Evolutionary conservation across 2,329 filamentous ascomycete genomes (phyloP), one percentile per base, ranked within the genome.

Genomic region (Alternaria sp.): DNA sequence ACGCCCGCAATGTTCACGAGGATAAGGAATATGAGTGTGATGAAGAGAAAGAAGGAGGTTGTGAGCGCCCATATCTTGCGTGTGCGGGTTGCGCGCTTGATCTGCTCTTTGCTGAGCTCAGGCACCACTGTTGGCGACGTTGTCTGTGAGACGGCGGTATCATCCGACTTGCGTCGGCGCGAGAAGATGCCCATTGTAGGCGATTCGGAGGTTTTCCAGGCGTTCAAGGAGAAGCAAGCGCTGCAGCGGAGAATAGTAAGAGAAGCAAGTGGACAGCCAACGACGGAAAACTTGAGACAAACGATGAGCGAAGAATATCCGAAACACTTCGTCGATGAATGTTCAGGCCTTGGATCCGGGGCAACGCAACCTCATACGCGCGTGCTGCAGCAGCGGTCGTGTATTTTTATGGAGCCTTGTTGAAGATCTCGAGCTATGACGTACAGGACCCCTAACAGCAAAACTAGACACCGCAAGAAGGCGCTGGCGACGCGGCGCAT

Each of bases 1-100:
- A 89, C 90, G 79, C 92, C 93, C 68, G 92, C 93, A 68, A 96
- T 87, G 70, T 93, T 85, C 71, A 93, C 91, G 68, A 97, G 86
- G 63, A 97, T 86, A 40, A 96, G 83, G 77, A 97, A 96, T 65
- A 94, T 84, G 65, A 92, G 85, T 40, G 91, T 86, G 62, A 95
- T 75, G 62, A 94, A 82, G 76, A 95, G 94, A 72, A 90, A 86
- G 65, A 91, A 80, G 32, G 87, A 87, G 48, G 90, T 88, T 48
- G 90, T 75, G 25, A 89, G 77, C 60, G 91, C 86, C 73, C 90
- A 90, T 76, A 84, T 85, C 57, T 82, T 80, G 60, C 90, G 84
- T 32, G 83, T 82, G 55, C 81, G 82, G 8, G 78, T 80, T 44
- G 78, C 78, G 27, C 74, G 76, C 59, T 79, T 78, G 63, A 80